phyloP scores from a whole-genome alignment of 2,329 filamentous ascomycete species.

The Pseudogymnoascus sp. region DNA sequence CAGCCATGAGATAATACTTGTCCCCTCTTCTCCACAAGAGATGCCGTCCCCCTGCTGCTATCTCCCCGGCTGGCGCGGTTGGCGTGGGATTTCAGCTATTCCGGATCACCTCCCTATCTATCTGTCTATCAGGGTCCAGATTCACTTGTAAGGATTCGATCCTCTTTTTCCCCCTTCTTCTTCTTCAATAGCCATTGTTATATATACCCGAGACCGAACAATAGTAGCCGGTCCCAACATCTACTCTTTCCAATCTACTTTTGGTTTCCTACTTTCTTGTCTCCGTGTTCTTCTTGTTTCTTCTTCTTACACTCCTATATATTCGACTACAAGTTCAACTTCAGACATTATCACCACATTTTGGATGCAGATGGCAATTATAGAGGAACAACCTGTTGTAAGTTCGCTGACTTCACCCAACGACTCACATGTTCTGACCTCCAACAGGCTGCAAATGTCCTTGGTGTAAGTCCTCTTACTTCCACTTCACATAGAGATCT shows the following conservation, averaged over 20 bases:
- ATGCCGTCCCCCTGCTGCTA: background rate
- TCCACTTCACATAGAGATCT: background rate
- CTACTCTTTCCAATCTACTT: background rate
- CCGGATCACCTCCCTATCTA: background rate
- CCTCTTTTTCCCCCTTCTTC: background rate
- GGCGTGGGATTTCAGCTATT: background rate
- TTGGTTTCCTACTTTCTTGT: background rate
- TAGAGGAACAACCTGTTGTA: constrained; percentile 5
- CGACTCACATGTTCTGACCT: background rate
- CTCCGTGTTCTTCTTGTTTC: background rate
- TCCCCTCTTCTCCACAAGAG: background rate
- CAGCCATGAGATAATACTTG: constrained; percentile 8
- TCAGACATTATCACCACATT: background rate
- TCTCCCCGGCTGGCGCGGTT: background rate
- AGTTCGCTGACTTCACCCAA: background rate
- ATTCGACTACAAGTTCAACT: background rate
- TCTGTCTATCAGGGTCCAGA: background rate
- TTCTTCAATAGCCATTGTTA: background rate
- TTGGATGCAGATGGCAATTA: background rate
- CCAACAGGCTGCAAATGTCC: background rate
- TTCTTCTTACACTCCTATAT: background rate
- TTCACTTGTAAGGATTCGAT: background rate
- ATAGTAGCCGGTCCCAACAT: background rate
- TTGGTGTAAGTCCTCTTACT: background rate
- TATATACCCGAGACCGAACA: background rate